A percentile compares a stretch with the other conserved stretches of the same genome.
Conservation (phyloP, 140 eudicot genomes). For the Cichorium intybus region DNA sequence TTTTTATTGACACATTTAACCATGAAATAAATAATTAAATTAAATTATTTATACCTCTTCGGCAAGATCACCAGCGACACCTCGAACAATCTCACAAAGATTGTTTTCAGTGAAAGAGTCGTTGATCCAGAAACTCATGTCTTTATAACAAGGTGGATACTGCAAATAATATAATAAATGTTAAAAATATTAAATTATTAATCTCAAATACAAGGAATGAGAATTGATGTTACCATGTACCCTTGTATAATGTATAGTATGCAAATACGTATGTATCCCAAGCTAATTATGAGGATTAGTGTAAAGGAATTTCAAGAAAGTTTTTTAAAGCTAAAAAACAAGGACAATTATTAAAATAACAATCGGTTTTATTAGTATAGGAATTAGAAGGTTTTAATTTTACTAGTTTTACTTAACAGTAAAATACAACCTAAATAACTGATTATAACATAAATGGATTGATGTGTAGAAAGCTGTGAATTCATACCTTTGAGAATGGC, state of each 20-base stretch:
- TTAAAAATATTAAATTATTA: neutral
- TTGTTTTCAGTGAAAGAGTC: conserved; percentile 94
- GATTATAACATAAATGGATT: too few species aligned
- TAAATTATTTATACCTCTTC: conserved; percentile 62
- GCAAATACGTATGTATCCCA: neutral
- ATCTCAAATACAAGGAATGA: neutral
- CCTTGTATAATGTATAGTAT: neutral
- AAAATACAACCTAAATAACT: too few species aligned
- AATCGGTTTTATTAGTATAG: too few species aligned
- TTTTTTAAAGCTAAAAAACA: neutral
- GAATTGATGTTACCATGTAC: neutral
- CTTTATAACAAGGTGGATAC: conserved; percentile 98
- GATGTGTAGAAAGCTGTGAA: neutral
- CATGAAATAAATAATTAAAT: neutral
- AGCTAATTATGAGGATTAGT: neutral
- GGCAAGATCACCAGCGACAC: conserved; percentile 90
- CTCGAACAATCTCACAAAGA: conserved; percentile 87
- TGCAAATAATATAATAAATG: conserved; percentile 37
- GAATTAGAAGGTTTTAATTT: too few species aligned
- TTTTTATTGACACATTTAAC: neutral
- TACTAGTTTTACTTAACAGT: too few species aligned
- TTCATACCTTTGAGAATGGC: conserved; percentile 92
- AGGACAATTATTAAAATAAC: neutral
- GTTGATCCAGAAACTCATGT: conserved; percentile 97
- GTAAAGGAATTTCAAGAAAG: neutral